Evolutionary conservation across 2,329 filamentous ascomycete genomes (phyloP), one percentile per base, ranked within the genome.

Genomic region (Didymellaceae sp.): DNA sequence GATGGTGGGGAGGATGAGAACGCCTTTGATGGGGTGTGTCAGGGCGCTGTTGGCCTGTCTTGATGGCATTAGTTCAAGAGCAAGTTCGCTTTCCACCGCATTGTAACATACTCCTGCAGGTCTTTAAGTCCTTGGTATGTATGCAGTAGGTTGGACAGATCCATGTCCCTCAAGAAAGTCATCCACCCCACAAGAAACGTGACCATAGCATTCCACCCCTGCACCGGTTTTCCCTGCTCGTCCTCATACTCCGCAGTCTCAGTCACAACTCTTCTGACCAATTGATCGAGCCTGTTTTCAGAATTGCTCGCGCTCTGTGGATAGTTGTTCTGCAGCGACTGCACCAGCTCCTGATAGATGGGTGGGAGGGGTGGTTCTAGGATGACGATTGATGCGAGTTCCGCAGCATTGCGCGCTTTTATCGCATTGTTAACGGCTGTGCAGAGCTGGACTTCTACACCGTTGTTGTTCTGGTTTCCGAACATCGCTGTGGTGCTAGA

Each of bases 141-240:
- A 46, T 84, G 82, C 21, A 93, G 75, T 31, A 94, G 76, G 65
- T 95, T 87, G 10, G 86, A 83, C 40, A 89, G 86, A 63, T 95
- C 82, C 24, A 93, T 86, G 65, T 95, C 90, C 47, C 91, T 80
- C 78, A 93, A 84, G 63, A 92, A 96, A 34, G 82, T 78, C 57
- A 96, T 79, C 66, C 95, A 97, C 40, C 90, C 85, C 62, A 85
- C 88, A 71, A 95, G 84, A 66, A 96, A 95, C 2, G 85, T 82
- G 40, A 88, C 79, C 68, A 96, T 91, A 1, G 88, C 84, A 0
- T 85, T 83, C 90, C 91, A 96, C 0, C 82, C 80, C 6, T 86
- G 85, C 10, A 71, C 53, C 5, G 63, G 63, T 28, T 63, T 55
- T 1, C 85, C 86, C 42, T 88, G 84, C 0, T 80, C 77, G 2